Evolutionary conservation across 345 rosid species (phyloP), one percentile per base, ranked within the genome.

Genomic region (Lenwebbia sp.): DNA sequence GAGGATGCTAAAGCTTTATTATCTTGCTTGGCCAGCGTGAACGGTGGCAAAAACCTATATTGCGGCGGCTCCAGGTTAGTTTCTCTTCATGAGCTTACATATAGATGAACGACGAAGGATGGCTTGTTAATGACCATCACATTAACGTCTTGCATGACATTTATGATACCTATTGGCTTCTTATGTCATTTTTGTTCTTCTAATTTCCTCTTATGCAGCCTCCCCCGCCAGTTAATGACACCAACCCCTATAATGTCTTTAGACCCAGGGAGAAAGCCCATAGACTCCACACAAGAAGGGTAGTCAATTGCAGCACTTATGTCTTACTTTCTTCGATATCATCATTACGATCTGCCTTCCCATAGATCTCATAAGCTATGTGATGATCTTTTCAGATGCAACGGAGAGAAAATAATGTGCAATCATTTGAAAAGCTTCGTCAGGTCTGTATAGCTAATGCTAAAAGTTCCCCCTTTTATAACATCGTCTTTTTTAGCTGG

Each of bases 341-440:
- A 56, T 41, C 14, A 25, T 55, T 55, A 19, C 1, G 0, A 70
- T 70, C 13, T 37, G 47, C 81, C 13, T 70, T 70, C 47, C 81
- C 47, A 70, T 37, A 5, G 26, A 70, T 37, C 47, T 70, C 62
- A 21, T 86, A 47, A 26, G 13, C 56, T 57, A 49, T 47, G 51
- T 82, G 33, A 11, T 62, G 54, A 55, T 52, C 88, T 87, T n/a
- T 84, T 28, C 88, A 97, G 99, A 96, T 97, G 99, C 99, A 96
- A 89, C 92, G 99, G 91, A 97, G 99, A 91, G 99, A 97, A 93
- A 97, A 97, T 90, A 97, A 96, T 86, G 99, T 96, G 86, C 99
- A 96, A 88, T 97, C 98, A 85, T 97, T 97, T 91, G 99, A 97
- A 91, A 97, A 97, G 94, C 96, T 97, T 90, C 98, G 99, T 60